phyloP scores from a whole-genome alignment of 2,329 filamentous ascomycete species.

The Fusarium sp. region DNA sequence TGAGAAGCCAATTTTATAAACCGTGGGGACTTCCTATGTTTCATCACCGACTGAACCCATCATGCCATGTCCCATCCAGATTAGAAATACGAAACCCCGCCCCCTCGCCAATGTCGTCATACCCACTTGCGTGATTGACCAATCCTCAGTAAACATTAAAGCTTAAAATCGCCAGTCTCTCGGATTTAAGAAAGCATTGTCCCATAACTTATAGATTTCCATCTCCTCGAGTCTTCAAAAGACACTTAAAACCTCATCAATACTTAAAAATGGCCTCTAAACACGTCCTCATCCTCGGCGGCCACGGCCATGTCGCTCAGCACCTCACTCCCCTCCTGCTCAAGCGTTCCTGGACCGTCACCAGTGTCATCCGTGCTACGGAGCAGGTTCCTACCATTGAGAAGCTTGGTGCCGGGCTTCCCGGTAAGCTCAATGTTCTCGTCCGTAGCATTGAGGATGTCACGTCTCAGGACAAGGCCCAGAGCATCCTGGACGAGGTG shows the following conservation, averaged over 20 bases:
- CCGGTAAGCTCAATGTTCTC: constrained; percentile 75
- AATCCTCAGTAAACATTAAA: not conserved
- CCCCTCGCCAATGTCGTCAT: constrained; percentile 37
- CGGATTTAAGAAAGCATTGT: not conserved
- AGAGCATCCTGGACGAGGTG: constrained; percentile 70
- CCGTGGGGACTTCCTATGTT: not conserved
- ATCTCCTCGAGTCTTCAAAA: not conserved
- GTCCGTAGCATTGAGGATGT: constrained; percentile 80
- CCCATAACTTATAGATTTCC: not conserved
- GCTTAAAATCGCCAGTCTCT: not conserved
- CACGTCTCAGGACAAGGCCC: constrained; percentile 71
- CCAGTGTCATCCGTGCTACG: constrained; percentile 80
- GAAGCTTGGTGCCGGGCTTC: constrained; percentile 67
- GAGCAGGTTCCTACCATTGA: constrained; percentile 75
- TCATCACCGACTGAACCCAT: not conserved
- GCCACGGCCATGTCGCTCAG: constrained; percentile 83
- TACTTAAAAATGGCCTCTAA: constrained; percentile 47
- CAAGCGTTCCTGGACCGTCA: constrained; percentile 79
- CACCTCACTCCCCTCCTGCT: constrained; percentile 82
- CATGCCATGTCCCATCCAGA: constrained; percentile 23
- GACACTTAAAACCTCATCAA: not conserved
- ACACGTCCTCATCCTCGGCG: constrained; percentile 80
- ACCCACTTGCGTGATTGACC: constrained; percentile 8
- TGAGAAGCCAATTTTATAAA: not conserved
- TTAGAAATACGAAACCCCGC: constrained; percentile 36